Evolutionary conservation across 2,329 filamentous ascomycete genomes (phyloP), one percentile per base, ranked within the genome.

Genomic region (Ilyonectria robusta): DNA sequence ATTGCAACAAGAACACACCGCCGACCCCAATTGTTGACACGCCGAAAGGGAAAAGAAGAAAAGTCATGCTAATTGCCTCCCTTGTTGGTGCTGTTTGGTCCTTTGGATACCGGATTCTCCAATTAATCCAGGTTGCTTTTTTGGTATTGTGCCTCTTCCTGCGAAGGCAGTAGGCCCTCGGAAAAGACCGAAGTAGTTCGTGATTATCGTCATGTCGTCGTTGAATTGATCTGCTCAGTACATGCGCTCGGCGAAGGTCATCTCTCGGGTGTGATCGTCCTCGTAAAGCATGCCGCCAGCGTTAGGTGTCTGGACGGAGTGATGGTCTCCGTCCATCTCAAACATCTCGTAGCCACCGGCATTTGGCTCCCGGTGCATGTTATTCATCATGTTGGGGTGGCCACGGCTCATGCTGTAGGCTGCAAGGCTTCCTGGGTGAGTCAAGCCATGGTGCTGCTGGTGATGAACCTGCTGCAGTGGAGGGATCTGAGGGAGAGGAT

Each of bases 181-280:
- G 19, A 21, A 23, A 35, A 6, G 13, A 35, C 23, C 35, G 21
- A 31, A 11, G 15, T 46, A 15, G 35, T 51, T 65, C 58, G 23
- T 51, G 19, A 31, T 44, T 46, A 44, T 67, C 64, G 44, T 71
- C 60, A 54, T 68, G 19, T 66, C 63, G 59, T 74, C 62, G 57
- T 70, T 46, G 57, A 42, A 31, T 46, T 19, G 23, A 37, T 33
- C 29, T n/a, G 26, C 61, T 80, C 75, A 85, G 71, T 84, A 85
- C 70, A 86, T 76, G 61, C 85, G 79, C 56, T 84, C 82, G 21
- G 81, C 77, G 70, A 84, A 84, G 35, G 80, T 71, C 70, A 86
- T 78, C 10, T 81, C 78, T 1, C 80, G 78, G 46, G 74, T 67
- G 50, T 84, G 80, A 4, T 83, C 82, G 29, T 85, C 84, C 23